Evolutionary conservation across 2,329 filamentous ascomycete genomes (phyloP).

Genomic region (Penicillium hordei): DNA sequence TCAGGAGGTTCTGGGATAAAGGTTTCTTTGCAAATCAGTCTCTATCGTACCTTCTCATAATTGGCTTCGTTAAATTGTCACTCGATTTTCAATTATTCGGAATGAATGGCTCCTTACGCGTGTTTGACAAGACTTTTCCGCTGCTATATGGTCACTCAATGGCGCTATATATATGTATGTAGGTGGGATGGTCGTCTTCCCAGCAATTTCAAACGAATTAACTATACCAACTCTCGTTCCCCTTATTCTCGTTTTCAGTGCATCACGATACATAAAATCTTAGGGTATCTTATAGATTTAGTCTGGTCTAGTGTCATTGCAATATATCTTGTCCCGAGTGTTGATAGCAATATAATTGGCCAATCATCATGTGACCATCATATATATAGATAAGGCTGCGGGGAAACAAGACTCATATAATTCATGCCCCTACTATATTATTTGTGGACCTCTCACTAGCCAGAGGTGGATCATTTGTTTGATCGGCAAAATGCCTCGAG

Average conservation of each 20-base stretch:
- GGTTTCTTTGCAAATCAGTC: neutral
- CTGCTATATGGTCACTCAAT: too few relatives aligned
- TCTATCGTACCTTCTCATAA: neutral
- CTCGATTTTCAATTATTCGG: neutral
- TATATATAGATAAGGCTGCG: constrained; percentile 11
- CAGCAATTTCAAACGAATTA: neutral
- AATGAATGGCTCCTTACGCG: neutral
- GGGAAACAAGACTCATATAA: constrained; percentile 10
- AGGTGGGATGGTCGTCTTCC: neutral
- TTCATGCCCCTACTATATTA: neutral
- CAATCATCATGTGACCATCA: constrained; percentile 19
- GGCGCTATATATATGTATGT: neutral
- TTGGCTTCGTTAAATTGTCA: neutral
- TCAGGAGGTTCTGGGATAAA: constrained; percentile 32
- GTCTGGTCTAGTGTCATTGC: neutral
- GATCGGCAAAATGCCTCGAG: constrained; percentile 15
- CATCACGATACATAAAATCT: neutral
- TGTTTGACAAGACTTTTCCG: neutral
- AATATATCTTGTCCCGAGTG: neutral
- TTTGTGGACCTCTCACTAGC: neutral
- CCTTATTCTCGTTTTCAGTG: too few relatives aligned
- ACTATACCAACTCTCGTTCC: neutral
- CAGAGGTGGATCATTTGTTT: neutral
- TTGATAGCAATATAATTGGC: neutral
- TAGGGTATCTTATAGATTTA: neutral